phyloP scores from a whole-genome alignment of 192 early-diverging fungal species.

The Dissophora globulifera region DNA sequence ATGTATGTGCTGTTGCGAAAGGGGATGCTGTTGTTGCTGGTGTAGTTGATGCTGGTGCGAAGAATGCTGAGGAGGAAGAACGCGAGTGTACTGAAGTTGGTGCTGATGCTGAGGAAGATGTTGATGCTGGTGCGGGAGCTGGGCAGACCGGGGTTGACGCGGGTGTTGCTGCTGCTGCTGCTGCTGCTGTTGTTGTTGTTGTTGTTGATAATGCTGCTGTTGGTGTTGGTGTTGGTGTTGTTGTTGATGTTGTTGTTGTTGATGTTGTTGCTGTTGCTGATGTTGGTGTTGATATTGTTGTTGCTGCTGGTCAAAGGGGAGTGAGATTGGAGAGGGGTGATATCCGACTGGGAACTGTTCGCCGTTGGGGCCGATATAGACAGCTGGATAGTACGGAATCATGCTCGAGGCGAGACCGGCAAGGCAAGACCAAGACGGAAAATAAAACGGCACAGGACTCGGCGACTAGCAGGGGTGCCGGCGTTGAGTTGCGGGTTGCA shows the following conservation, averaged over 20 bases:
- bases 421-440: too few relatives aligned
- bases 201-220: slow-evolving; percentile 20
- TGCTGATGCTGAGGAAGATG: background rate
- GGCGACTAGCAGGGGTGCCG: too few relatives aligned
- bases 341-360: slow-evolving; percentile 44
- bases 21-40: slow-evolving; percentile 14
- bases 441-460: too few relatives aligned
- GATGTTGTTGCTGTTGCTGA: slow-evolving; percentile 24
- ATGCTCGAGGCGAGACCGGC: too few relatives aligned
- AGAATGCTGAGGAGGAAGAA: too few relatives aligned
- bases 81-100: too few relatives aligned
- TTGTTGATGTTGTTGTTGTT: slow-evolving; percentile 1
- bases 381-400: slow-evolving; percentile 42
- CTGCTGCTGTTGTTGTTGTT: slow-evolving; percentile 12
- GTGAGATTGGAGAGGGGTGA: slow-evolving; percentile 22
- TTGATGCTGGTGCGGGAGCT: slow-evolving; percentile 5
- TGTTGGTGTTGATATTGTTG: background rate
- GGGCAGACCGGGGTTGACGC: slow-evolving; percentile 1
- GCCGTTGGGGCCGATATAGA: slow-evolving; percentile 42
- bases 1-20: slow-evolving; percentile 11
- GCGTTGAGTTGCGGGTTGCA: too few relatives aligned
- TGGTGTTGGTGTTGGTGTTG: slow-evolving; percentile 8
- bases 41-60: slow-evolving; percentile 17
- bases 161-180: slow-evolving; percentile 20
- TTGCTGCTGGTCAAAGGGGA: slow-evolving; percentile 25